Percentiles rank a stretch among this genome's conserved stretches.
phyloP scores from a whole-genome alignment of 78 protist genomes.

The Chrysochromulina tobinii region DNA sequence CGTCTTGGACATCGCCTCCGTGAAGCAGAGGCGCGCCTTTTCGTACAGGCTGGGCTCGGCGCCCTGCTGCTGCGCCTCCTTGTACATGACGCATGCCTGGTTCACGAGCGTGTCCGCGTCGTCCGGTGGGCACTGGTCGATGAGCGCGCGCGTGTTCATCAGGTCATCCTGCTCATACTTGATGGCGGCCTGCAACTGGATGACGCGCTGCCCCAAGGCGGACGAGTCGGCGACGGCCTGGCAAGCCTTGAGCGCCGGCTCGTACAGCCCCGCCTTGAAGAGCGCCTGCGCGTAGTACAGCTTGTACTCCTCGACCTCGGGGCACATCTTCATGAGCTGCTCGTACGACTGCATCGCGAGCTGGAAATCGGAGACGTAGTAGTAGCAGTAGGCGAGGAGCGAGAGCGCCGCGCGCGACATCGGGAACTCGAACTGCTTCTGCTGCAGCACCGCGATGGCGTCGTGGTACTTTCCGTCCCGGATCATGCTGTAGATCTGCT shows the following conservation, averaged over 20 bases:
- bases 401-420: slow-evolving; percentile 71
- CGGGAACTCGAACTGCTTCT: slow-evolving; percentile 45
- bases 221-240: neutral
- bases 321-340: neutral
- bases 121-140: slow-evolving; percentile 53
- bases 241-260: slow-evolving; percentile 58
- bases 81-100: slow-evolving; percentile 56
- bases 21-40: slow-evolving; percentile 52
- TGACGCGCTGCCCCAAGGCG: neutral
- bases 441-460: neutral
- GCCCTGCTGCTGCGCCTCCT: slow-evolving; percentile 17
- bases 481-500: slow-evolving; percentile 55
- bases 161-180: slow-evolving; percentile 74
- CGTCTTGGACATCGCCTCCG: slow-evolving; percentile 36
- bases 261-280: slow-evolving; percentile 64
- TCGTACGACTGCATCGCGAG: slow-evolving; percentile 54
- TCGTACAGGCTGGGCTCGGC: slow-evolving; percentile 56
- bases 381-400: slow-evolving; percentile 80
- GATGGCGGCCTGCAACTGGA: slow-evolving; percentile 44
- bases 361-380: slow-evolving; percentile 57
- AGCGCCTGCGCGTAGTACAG: slow-evolving; percentile 73
- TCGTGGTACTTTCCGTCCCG: slow-evolving; percentile 54
- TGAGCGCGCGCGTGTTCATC: slow-evolving; percentile 3
- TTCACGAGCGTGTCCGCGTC: slow-evolving; percentile 61
- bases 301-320: slow-evolving; percentile 69